Evolutionary conservation across 345 rosid species (phyloP).

Genomic region (Zanthoxylum bungeanum): DNA sequence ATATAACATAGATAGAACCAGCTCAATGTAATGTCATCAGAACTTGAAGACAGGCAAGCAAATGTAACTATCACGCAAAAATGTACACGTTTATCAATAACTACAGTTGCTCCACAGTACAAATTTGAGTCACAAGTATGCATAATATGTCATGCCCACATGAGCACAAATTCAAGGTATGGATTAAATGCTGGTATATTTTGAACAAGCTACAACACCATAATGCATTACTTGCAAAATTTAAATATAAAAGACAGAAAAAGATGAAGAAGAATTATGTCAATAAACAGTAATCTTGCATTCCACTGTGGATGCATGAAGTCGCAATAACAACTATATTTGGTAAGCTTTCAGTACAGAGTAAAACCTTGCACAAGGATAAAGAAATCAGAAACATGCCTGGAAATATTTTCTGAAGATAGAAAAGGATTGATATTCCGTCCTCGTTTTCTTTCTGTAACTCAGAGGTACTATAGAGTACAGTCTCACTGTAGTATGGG

Average conservation of each 20-base stretch:
- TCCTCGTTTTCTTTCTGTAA: constrained; percentile 94
- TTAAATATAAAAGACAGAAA: not conserved
- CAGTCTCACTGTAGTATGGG: constrained; percentile 99
- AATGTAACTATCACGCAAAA: not conserved
- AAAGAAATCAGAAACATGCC: constrained; percentile 42
- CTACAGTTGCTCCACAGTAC: not conserved
- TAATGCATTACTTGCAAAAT: not conserved
- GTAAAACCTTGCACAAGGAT: constrained; percentile 1
- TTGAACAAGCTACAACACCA: not conserved
- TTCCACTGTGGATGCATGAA: not conserved
- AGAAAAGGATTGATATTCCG: constrained; percentile 94
- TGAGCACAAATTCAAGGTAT: not conserved
- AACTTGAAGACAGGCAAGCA: not conserved
- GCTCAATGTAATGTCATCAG: too few species aligned
- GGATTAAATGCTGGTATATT: not conserved
- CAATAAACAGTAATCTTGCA: not conserved
- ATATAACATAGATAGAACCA: too few species aligned
- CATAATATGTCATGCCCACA: not conserved
- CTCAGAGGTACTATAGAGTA: constrained; percentile 86
- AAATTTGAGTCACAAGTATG: not conserved
- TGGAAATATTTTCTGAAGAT: constrained; percentile 97
- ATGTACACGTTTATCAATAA: not conserved
- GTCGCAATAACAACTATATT: too few species aligned
- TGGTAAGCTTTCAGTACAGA: not conserved
- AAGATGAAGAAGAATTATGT: not conserved